Conservation (phyloP, 2,329 filamentous ascomycete species). For the Trichoderma atrobrunneum region DNA sequence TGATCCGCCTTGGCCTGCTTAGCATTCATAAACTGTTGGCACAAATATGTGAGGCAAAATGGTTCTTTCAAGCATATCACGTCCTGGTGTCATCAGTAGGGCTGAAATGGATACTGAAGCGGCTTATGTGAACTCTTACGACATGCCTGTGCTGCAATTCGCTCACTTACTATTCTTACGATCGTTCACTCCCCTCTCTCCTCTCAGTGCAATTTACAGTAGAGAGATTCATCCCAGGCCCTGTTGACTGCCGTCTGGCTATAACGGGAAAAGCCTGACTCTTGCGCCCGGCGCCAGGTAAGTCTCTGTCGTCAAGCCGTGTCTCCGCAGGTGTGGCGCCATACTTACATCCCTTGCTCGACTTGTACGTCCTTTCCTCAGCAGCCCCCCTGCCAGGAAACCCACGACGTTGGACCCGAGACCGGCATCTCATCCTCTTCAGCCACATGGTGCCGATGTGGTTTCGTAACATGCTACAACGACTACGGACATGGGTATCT, state of each 20-base stretch:
- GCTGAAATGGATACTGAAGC: neutral
- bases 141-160: neutral
- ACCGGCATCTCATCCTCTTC: neutral
- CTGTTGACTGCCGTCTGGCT: neutral
- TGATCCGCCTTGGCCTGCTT: neutral
- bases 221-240: neutral
- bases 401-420: neutral
- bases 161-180: neutral
- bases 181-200: neutral
- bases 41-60: neutral
- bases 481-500: neutral
- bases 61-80: neutral
- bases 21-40: neutral
- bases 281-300: neutral
- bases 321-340: constrained; percentile 1
- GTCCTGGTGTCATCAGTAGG: neutral
- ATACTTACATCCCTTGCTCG: neutral
- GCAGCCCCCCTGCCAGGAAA: neutral
- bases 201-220: neutral
- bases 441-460: neutral
- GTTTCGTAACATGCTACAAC: neutral
- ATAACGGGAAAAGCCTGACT: neutral
- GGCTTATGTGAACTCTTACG: neutral
- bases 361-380: neutral
- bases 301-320: neutral